Conservation (phyloP, 2,329 filamentous ascomycete genomes). For the Colletotrichum magnum region DNA sequence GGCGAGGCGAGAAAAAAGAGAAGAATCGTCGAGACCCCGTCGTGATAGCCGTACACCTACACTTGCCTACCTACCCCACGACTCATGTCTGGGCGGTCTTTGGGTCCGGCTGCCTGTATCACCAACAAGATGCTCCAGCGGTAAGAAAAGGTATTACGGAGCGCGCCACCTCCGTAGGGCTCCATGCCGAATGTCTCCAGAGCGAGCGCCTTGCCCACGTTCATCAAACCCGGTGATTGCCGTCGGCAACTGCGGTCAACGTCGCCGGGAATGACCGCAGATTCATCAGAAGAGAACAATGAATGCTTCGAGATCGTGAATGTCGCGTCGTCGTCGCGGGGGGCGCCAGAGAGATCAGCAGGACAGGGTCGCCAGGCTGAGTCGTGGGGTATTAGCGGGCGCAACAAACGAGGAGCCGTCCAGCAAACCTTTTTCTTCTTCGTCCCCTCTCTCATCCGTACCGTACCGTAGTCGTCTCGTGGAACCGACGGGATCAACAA, state of each 20-base stretch:
- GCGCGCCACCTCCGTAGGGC: no score
- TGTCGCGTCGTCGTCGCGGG: conserved; percentile 3
- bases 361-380: background rate
- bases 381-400: background rate
- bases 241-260: conserved; percentile 19
- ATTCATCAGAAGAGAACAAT: background rate
- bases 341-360: background rate
- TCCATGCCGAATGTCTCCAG: conserved; percentile 3
- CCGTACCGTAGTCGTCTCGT: background rate
- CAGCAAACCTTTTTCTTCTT: conserved; percentile 5
- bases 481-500: background rate
- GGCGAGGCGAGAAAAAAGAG: background rate
- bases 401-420: conserved; percentile 2
- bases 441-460: background rate
- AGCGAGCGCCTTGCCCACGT: background rate
- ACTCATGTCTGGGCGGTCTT: conserved; percentile 9
- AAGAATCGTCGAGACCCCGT: background rate
- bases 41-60: background rate
- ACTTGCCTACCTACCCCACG: background rate
- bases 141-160: no score
- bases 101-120: background rate
- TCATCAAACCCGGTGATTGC: conserved; percentile 3
- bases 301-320: conserved; percentile 5
- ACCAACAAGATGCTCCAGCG: no score
- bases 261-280: background rate